Base-by-base conservation (phyloP, 495 filamentous ascomycete species). In the Neurospora discreta region DNA sequence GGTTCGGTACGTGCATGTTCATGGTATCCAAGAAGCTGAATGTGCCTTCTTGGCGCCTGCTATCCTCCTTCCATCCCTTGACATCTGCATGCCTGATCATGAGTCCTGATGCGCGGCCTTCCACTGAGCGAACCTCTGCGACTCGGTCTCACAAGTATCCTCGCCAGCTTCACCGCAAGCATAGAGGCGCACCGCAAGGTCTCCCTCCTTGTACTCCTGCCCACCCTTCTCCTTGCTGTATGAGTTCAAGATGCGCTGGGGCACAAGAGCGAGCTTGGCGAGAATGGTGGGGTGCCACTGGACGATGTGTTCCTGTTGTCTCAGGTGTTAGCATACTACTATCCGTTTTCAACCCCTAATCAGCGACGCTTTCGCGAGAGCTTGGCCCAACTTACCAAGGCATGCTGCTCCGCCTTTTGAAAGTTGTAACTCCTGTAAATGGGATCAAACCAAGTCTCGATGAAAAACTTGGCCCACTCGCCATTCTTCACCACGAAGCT, bases 271-370 rank as follows among this genome's bases (percentile, higher is more conserved):
- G 70, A 97, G 81, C 75, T 93, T 93, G 26, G 94, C 91, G 23
- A 99, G 86, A 70, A 98, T 93, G 1, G 95, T 99, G n/a, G 95
- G 94, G 79, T 99, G 96, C 96, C 96, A 99, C 85, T 97, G 95
- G 40, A 95, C 88, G 71, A 97, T 92, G 77, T 94, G 92, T 80
- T 95, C 92, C 91, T 95, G 74, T 43, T 18, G 46, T 30, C 26
- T 65, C 26, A 65, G 1, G 10, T 52, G 74, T 80, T 73, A 80
- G 73, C 71, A 75, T 38, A 52, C 5, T 38, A 52, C 5, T 20
- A 38, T 9, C 71, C n/a, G 1, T 23, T 18, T 18, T 38, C 33
- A 52, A 20, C 10, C 10, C 44, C 44, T 26, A 5, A 42, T 23
- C 26, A 18, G 69, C 10, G 30, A 9, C 15, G 36, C 40, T 18